A percentile compares a stretch with the other conserved stretches of the same genome.
Evolutionary conservation across 179 eudicot species (phyloP).

Genomic region (Silene noctiflora): DNA sequence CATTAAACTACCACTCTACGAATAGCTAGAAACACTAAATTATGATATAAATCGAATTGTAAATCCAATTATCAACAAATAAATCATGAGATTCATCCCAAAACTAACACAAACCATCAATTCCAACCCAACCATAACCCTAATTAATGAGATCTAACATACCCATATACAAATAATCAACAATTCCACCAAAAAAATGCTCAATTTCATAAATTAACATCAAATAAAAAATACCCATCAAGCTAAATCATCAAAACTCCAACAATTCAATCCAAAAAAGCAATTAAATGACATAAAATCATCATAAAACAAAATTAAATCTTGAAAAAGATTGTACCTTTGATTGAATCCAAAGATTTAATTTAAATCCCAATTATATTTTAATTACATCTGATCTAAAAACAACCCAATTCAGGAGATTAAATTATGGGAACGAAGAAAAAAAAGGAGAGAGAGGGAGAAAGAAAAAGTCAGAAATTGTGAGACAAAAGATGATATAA

Average conservation of each 20-base stretch:
- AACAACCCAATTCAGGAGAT: background rate
- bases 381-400: slow-evolving; percentile 19
- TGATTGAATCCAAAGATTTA: background rate
- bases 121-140: no score
- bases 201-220: slow-evolving; percentile 11
- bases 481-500: slow-evolving; percentile 14
- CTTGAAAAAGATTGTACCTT: slow-evolving; percentile 13
- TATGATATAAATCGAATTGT: background rate
- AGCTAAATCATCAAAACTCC: slow-evolving; percentile 15
- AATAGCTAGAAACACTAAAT: background rate
- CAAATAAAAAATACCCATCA: slow-evolving; percentile 15
- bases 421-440: background rate
- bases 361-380: background rate
- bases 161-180: background rate
- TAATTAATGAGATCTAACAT: background rate
- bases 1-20: background rate
- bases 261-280: slow-evolving; percentile 6
- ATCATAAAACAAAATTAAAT: background rate
- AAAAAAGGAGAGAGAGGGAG: background rate
- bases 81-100: background rate
- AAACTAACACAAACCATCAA: no score
- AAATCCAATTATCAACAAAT: background rate
- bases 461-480: background rate
- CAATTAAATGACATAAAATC: background rate
- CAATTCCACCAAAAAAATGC: background rate